Conservation (phyloP, 192 early-diverging fungal species). For the Entomortierella parvispora region DNA sequence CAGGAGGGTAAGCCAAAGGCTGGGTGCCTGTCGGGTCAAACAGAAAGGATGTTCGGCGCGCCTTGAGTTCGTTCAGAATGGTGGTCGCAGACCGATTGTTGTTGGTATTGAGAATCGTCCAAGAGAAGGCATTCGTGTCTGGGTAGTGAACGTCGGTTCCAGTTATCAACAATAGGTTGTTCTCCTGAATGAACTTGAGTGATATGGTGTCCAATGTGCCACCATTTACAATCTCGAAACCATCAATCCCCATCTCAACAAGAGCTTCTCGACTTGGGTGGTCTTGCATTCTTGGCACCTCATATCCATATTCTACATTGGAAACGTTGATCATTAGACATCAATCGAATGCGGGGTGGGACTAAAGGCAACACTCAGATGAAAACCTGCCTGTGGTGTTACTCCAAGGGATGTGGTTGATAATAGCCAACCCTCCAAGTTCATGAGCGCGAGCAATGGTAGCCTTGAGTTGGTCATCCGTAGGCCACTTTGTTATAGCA, state of each 20-base stretch:
- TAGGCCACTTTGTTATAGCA: constrained; percentile 60
- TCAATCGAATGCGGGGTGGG: neutral
- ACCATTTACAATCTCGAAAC: constrained; percentile 74
- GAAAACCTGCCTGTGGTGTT: constrained; percentile 67
- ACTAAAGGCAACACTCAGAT: too few relatives aligned
- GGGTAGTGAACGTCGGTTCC: constrained; percentile 78
- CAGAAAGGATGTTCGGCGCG: constrained; percentile 68
- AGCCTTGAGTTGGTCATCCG: constrained; percentile 65
- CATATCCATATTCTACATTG: constrained; percentile 58
- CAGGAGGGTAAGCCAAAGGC: constrained; percentile 49
- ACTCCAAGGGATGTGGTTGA: constrained; percentile 85
- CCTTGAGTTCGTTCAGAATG: constrained; percentile 68
- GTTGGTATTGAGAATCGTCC: constrained; percentile 65
- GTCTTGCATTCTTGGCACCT: constrained; percentile 64
- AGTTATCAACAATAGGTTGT: constrained; percentile 65
- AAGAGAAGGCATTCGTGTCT: constrained; percentile 62
- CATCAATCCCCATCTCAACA: constrained; percentile 75
- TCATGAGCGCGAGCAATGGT: constrained; percentile 70
- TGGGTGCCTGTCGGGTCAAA: constrained; percentile 75
- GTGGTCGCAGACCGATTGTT: constrained; percentile 54
- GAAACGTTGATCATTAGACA: neutral
- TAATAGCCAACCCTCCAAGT: constrained; percentile 75
- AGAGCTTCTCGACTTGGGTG: constrained; percentile 69
- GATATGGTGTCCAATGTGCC: constrained; percentile 67
- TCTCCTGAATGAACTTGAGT: constrained; percentile 59